phyloP scores from a whole-genome alignment of 257 asterid species.

The Salvia rosmarinus region DNA sequence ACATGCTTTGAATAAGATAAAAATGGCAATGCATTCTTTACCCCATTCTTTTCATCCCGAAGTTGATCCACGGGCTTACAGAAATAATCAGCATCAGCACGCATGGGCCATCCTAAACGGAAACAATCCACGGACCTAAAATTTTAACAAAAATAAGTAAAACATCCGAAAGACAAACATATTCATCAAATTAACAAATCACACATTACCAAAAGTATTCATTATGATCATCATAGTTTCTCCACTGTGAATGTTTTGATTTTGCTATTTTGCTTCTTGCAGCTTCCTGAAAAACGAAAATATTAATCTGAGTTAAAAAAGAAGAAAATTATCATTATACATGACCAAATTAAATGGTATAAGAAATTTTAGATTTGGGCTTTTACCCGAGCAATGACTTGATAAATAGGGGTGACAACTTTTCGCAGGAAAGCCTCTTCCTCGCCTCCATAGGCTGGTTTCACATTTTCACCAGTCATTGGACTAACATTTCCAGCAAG shows the following conservation, averaged over 20 bases:
- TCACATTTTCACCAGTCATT: conserved; percentile 96
- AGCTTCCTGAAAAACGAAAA: conserved; percentile 73
- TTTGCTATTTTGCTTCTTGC: conserved; percentile 79
- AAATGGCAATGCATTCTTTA: conserved; percentile 39
- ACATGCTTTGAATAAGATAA: conserved; percentile 20
- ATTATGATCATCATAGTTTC: conserved; percentile 96
- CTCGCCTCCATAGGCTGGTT: conserved; percentile 99
- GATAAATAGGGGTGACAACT: conserved; percentile 95
- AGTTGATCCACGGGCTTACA: conserved; percentile 54
- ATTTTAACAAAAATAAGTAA: conserved; percentile 24
- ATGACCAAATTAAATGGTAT: conserved; percentile 15
- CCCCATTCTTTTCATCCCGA: conserved; percentile 74
- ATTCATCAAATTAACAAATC: conserved; percentile 22
- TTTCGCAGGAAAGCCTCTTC: conserved; percentile 91
- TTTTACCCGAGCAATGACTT: conserved; percentile 88
- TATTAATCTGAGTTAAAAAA: conserved; percentile 5
- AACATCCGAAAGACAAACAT: conserved; percentile 11
- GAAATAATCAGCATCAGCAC: conserved; percentile 98
- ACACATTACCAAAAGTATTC: conserved; percentile 87
- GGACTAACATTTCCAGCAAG: conserved; percentile 99
- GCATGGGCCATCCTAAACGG: conserved; percentile 99
- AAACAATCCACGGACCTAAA: conserved; percentile 97
- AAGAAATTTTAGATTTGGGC: not conserved
- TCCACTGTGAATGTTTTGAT: conserved; percentile 97
- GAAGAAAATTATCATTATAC: conserved; percentile 4